Evolutionary conservation across 2,329 filamentous ascomycete species (phyloP).

Genomic region (Talaromyces sp.): DNA sequence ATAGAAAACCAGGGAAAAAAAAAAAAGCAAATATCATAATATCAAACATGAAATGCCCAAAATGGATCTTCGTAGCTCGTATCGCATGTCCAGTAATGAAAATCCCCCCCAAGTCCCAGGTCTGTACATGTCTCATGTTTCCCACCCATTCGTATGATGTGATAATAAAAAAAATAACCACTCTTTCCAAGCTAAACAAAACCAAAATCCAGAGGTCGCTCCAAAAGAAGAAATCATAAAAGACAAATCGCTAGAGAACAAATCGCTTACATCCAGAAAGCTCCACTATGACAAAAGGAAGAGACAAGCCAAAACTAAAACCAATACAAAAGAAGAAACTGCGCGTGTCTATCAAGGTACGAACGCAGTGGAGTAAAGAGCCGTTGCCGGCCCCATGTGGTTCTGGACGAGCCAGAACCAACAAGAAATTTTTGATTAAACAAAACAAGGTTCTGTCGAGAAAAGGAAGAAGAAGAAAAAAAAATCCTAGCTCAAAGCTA

Average conservation of each 20-base stretch:
- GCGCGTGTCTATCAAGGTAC: conserved; percentile 21
- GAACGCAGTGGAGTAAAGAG: conserved; percentile 21
- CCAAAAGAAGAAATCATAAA: conserved; percentile 12
- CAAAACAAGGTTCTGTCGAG: not conserved
- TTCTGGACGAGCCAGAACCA: conserved; percentile 5
- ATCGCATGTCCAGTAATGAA: conserved; percentile 11
- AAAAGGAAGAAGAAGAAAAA: not conserved
- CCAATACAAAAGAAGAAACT: conserved; percentile 9
- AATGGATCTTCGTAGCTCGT: conserved; percentile 17
- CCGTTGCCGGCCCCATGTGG: conserved; percentile 13
- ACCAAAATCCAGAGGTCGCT: conserved; percentile 15
- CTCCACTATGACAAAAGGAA: conserved; percentile 5
- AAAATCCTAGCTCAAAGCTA: not conserved
- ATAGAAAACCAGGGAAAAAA: conserved; percentile 8
- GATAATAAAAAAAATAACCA: conserved; percentile 4
- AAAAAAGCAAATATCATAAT: too few relatives aligned
- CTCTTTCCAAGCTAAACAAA: conserved; percentile 19
- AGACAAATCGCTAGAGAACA: conserved; percentile 1
- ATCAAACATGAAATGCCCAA: conserved; percentile 1
- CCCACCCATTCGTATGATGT: conserved; percentile 17
- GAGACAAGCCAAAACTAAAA: conserved; percentile 1
- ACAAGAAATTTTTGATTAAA: conserved; percentile 1
- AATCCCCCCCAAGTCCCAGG: conserved; percentile 6
- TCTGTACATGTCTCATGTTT: conserved; percentile 3
- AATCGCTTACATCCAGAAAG: conserved; percentile 5